These are phyloP conservation scores for Pythium utonaiense DNA, from an alignment of 352 stramenopile species.

Conservation along the genomic window DNA sequence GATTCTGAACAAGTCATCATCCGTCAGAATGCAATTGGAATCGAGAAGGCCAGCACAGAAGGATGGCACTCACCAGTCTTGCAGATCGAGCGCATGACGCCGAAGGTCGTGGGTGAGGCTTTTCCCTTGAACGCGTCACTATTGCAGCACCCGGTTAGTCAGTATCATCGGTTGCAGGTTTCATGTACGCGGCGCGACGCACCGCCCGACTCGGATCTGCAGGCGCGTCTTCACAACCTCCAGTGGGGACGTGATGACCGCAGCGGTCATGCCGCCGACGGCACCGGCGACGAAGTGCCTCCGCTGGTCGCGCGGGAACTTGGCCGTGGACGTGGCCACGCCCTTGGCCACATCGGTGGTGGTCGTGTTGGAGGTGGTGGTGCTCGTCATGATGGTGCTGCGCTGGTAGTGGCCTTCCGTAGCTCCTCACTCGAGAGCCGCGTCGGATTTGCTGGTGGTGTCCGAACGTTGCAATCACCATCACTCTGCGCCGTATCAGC, in stretches of 20 bases:
- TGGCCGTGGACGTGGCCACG: constrained; percentile 20
- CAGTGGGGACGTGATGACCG: constrained; percentile 78
- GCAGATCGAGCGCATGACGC: constrained; percentile 77
- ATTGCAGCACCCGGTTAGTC: neutral
- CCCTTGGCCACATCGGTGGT: constrained; percentile 3
- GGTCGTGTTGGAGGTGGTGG: neutral
- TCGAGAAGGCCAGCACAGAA: neutral
- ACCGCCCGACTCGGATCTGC: constrained; percentile 73
- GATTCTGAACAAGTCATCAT: constrained; percentile 42
- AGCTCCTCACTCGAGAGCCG: neutral
- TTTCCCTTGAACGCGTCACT: constrained; percentile 30
- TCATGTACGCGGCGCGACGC: neutral
- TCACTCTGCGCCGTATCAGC: constrained; percentile 19
- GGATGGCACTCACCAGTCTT: constrained; percentile 41
- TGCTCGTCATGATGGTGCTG: neutral
- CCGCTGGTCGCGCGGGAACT: constrained; percentile 27
- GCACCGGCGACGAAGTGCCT: constrained; percentile 74
- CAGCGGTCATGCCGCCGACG: constrained; percentile 75
- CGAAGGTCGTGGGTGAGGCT: constrained; percentile 65
- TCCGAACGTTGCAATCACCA: constrained; percentile 11
- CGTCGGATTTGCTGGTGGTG: constrained; percentile 10
- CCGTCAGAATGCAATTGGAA: neutral
- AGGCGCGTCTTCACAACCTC: constrained; percentile 85
- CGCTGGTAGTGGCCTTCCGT: neutral
- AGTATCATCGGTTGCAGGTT: neutral